Percentiles rank a stretch among this genome's conserved stretches.
phyloP scores from a whole-genome alignment of 129 eudicot species.

The Saussurea involucrata region DNA sequence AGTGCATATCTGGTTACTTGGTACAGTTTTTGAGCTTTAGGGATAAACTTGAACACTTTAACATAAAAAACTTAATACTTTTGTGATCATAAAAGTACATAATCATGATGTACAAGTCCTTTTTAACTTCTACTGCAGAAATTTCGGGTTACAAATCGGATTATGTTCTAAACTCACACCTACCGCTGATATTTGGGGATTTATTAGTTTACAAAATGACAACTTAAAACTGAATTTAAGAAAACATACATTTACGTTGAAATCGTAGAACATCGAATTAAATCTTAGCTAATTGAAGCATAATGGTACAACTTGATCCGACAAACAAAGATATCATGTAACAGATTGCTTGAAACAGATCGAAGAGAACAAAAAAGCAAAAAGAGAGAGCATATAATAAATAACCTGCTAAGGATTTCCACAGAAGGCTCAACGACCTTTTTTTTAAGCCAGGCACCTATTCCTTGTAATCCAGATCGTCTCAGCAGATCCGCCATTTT shows the following conservation, averaged over 20 bases:
- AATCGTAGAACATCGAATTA: no score
- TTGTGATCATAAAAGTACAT: not conserved
- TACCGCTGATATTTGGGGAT: not conserved
- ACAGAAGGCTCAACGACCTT: conserved; percentile 78
- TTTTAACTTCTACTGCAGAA: no score
- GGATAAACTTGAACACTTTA: not conserved
- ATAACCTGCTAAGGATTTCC: conserved; percentile 74
- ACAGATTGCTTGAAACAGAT: not conserved
- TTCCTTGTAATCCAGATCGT: conserved; percentile 38
- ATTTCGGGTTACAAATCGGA: not conserved
- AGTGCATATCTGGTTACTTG: not conserved
- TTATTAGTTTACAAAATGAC: no score
- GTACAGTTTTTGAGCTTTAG: not conserved
- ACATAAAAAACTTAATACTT: not conserved
- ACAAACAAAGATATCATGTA: not conserved
- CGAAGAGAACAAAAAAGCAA: not conserved
- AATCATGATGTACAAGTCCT: not conserved
- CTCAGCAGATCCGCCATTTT: conserved; percentile 33
- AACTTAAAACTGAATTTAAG: no score
- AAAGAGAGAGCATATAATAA: not conserved
- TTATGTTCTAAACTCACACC: not conserved
- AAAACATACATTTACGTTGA: no score
- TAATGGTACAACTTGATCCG: not conserved
- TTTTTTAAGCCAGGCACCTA: conserved; percentile 51
- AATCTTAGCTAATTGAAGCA: not conserved